Evolutionary conservation across 257 asterid species (phyloP).

Genomic region (Nicotiana knightiana): DNA sequence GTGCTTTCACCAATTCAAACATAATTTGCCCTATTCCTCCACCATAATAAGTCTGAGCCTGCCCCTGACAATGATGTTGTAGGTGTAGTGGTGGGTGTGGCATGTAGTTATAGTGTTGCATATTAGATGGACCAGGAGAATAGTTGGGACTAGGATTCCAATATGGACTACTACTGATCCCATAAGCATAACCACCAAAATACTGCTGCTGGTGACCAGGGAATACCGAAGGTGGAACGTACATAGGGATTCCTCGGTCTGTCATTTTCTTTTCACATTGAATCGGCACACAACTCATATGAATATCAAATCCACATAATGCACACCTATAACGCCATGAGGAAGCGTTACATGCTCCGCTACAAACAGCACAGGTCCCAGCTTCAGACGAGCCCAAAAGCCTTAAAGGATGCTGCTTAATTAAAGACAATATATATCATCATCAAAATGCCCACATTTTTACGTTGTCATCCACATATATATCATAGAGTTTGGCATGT

Average conservation of each 20-base stretch:
- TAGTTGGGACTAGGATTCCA: background rate
- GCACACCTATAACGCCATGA: constrained; percentile 40
- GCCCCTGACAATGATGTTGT: constrained; percentile 5
- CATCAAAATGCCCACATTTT: background rate
- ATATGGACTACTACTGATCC: constrained; percentile 7
- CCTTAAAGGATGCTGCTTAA: constrained; percentile 20
- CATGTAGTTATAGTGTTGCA: constrained; percentile 19
- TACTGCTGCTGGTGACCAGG: constrained; percentile 7
- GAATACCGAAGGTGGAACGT: constrained; percentile 5
- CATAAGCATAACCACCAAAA: constrained; percentile 11
- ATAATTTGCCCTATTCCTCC: constrained; percentile 19
- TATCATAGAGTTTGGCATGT: background rate
- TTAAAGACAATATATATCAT: background rate
- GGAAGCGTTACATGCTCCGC: background rate
- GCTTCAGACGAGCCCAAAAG: background rate
- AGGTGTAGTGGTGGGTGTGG: background rate
- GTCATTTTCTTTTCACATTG: constrained; percentile 9
- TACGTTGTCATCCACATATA: background rate
- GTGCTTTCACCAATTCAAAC: constrained; percentile 31
- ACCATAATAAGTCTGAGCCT: background rate
- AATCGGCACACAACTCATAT: constrained; percentile 31
- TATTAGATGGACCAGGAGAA: background rate
- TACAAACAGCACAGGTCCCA: constrained; percentile 25
- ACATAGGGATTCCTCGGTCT: constrained; percentile 18
- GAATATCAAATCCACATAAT: constrained; percentile 28